Evolutionary conservation across 1,139 yeast genomes (phyloP).

Genomic region (Sugiyamaella japonica): DNA sequence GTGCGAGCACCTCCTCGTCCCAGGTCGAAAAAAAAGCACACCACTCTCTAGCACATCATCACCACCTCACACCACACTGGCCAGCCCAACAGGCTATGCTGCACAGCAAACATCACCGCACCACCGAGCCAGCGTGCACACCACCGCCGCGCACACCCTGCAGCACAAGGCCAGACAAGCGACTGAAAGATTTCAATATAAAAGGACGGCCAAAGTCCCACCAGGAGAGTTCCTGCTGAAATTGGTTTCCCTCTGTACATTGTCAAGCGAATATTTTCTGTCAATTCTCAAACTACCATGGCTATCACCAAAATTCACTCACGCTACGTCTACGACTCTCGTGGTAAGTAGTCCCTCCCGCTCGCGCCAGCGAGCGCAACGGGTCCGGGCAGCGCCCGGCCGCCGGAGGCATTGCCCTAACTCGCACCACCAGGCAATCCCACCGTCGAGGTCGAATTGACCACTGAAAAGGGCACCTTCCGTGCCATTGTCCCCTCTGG

Average conservation of each 20-base stretch:
- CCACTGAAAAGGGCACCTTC: slow-evolving; percentile 84
- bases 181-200: neutral
- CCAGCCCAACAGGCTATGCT: too few species aligned
- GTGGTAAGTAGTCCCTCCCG: slow-evolving; percentile 54
- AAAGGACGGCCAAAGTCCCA: slow-evolving; percentile 7
- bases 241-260: slow-evolving; percentile 12
- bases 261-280: neutral
- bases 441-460: slow-evolving; percentile 90
- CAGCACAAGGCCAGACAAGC: neutral
- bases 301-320: slow-evolving; percentile 72
- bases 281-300: slow-evolving; percentile 42
- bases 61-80: neutral
- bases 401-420: slow-evolving; percentile 5
- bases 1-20: too few species aligned
- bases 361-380: neutral
- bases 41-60: neutral
- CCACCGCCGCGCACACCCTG: neutral
- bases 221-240: neutral
- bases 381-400: slow-evolving; percentile 13
- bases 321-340: slow-evolving; percentile 94
- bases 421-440: slow-evolving; percentile 55
- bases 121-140: neutral
- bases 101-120: neutral
- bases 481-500: slow-evolving; percentile 96
- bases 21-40: slow-evolving; percentile 11